These are phyloP conservation scores for Umbilicus rupestris DNA, from an alignment of 164 flowering plant species.

Conservation along the genomic window DNA sequence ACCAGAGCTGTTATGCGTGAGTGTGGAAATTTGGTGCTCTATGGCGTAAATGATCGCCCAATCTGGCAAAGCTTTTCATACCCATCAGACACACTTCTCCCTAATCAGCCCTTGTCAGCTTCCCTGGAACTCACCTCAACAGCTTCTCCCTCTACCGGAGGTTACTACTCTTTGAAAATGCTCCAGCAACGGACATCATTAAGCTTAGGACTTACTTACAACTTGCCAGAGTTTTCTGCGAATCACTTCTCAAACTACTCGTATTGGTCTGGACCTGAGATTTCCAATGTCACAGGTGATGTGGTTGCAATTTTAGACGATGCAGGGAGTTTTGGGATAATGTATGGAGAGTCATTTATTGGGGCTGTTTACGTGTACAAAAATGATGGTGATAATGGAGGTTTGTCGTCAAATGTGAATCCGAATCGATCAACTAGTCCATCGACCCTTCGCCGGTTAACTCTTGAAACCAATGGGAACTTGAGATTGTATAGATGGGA, in stretches of 20 bases:
- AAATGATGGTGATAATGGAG: constrained; percentile 42
- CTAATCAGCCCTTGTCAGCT: constrained; percentile 56
- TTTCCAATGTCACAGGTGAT: constrained; percentile 78
- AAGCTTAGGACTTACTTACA: constrained; percentile 62
- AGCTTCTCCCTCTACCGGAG: constrained; percentile 29
- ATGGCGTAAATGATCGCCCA: constrained; percentile 13
- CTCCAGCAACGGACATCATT: constrained; percentile 72
- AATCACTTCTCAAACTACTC: constrained; percentile 46
- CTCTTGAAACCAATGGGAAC: constrained; percentile 68
- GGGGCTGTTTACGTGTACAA: constrained; percentile 80
- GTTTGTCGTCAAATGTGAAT: constrained; percentile 21
- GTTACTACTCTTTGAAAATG: constrained; percentile 76
- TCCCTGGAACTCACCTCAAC: constrained; percentile 50
- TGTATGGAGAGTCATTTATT: constrained; percentile 46
- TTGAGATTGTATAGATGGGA: constrained; percentile 70
- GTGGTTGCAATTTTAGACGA: constrained; percentile 56
- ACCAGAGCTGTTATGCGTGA: constrained; percentile 46
- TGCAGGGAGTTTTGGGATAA: constrained; percentile 69
- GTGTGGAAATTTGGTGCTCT: constrained; percentile 68
- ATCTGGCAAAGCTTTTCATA: constrained; percentile 73
- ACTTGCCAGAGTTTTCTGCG: constrained; percentile 31
- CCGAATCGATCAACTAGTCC: constrained; percentile 17
- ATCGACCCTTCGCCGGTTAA: constrained; percentile 36
- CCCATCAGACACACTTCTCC: constrained; percentile 85
- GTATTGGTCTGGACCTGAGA: constrained; percentile 58